Evolutionary conservation across 2,329 filamentous ascomycete species (phyloP), one percentile per base, ranked within the genome.

Genomic region (Botrytis sinoallii): DNA sequence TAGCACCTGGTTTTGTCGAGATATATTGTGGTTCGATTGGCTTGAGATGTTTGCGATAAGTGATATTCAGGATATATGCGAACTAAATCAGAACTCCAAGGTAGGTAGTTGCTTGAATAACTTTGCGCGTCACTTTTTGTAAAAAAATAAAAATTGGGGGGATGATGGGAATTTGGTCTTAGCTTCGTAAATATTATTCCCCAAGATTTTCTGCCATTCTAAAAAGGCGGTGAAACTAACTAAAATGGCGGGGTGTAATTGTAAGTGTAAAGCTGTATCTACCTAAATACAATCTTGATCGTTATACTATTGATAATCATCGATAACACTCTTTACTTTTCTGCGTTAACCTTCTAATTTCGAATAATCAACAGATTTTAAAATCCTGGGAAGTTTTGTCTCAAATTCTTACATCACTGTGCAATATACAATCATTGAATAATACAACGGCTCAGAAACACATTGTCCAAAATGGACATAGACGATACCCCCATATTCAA

Each of bases 401-500:
- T 42, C 14, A n/a, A 4, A n/a, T 40, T 63, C 52, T 29, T 14
- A 57, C n/a, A 57, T 29, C 52, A 32, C 52, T 4, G n/a, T 18
- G n/a, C 25, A 55, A 57, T 35, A 40, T 29, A 22, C 65, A 22
- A 12, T 38, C 65, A 18, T 48, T 68, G 35, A 55, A 16, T n/a
- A 67, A 9, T 22, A 57, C 40, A 32, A 57, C 18, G 48, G 3
- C 14, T 42, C 29, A 42, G 22, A 16, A 7, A 16, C 48, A 20
- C 6, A 57, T 20, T 42, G 66, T 40, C 48, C 52, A 60, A 35
- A 6, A 72, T 72, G 70, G 48, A 68, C 32, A 22, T 42, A 38
- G 70, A 72, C 29, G 63, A 59, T 68, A 72, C 70, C 12, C 70
- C 70, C 52, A 72, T 72, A 67, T 72, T 68, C 29, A 72, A 87